Evolutionary conservation across 805 yeast genomes (phyloP), one percentile per base, ranked within the genome.

Genomic region (Wickerhamomyces kurtzmanii): DNA sequence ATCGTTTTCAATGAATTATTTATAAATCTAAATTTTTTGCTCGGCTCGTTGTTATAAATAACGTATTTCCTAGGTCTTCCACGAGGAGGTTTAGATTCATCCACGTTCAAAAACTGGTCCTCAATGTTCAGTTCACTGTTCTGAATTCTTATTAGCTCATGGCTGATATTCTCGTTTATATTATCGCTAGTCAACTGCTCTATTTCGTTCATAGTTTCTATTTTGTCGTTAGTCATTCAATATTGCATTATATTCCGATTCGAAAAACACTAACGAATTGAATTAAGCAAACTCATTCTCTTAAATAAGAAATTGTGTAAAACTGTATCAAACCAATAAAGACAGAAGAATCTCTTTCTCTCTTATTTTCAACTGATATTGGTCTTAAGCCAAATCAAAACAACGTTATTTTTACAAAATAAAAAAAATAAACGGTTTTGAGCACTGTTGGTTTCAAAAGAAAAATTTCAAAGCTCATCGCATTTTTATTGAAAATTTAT

Each of bases 11-110:
- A 42, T 2, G 48, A 44, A 25, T 32, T 41, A 23, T 46, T 39
- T 6, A 46, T 49, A 27, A 46, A 46, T 9, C 36, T 32, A 34
- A 44, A 43, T 15, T 32, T 29, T 20, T 32, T 38, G 6, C 12
- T 15, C n/a, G 23, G 26, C 12, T 22, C 16, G 6, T 5, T 13
- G 15, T 4, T 15, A n/a, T 5, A 25, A 19, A 8, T 8, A 18
- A 18, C 10, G 9, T 18, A 18, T 10, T 10, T 8, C 8, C 20
- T 8, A 18, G 9, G 10, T 8, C 20, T 18, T 10, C 10, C 10
- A 18, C 8, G 9, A 18, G 10, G 8, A 10, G 8, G 8, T 8
- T 8, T 18, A 8, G 20, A 18, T 10, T 18, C 10, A 10, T 18
- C 8, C 20, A 8, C 10, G 20, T 8, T 18, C 10, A 8, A 10